phyloP scores from a whole-genome alignment of 768 basidiomycete genomes.

The Leccinellum luteum region DNA sequence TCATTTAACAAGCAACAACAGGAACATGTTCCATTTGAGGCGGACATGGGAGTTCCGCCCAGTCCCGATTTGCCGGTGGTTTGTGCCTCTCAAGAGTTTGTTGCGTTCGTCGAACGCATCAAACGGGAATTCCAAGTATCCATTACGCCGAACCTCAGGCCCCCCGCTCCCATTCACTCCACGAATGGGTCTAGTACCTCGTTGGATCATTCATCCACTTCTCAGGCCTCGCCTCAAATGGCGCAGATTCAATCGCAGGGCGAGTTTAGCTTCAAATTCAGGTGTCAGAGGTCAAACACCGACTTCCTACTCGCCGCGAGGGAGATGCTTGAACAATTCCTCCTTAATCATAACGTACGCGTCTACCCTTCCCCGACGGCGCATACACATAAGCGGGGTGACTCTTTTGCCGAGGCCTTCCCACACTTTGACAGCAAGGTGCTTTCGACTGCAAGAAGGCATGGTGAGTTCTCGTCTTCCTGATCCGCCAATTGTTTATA shows the following conservation, averaged over 20 bases:
- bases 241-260: slow-evolving; percentile 29
- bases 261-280: slow-evolving; percentile 93
- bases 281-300: slow-evolving; percentile 91
- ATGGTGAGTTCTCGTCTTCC: slow-evolving; percentile 41
- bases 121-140: slow-evolving; percentile 94
- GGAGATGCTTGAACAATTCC: slow-evolving; percentile 91
- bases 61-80: slow-evolving; percentile 75
- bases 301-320: slow-evolving; percentile 88
- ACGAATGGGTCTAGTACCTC: slow-evolving; percentile 48
- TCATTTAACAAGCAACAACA: slow-evolving; percentile 39
- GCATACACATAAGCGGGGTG: slow-evolving; percentile 81
- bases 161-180: slow-evolving; percentile 31
- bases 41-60: slow-evolving; percentile 88
- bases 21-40: slow-evolving; percentile 97
- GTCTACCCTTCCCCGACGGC: slow-evolving; percentile 76
- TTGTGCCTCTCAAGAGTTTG: slow-evolving; percentile 78
- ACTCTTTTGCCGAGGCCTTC: slow-evolving; percentile 94
- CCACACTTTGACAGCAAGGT: slow-evolving; percentile 96
- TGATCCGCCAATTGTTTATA: slow-evolving; percentile 32
- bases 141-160: slow-evolving; percentile 77
- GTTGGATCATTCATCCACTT: slow-evolving; percentile 44
- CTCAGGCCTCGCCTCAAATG: slow-evolving; percentile 20
- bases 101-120: slow-evolving; percentile 81
- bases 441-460: slow-evolving; percentile 71
- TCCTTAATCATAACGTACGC: slow-evolving; percentile 80